These are phyloP conservation scores for Suhomyces panamericanus DNA, from an alignment of 1,139 yeast genomes.

Conservation along the genomic window DNA sequence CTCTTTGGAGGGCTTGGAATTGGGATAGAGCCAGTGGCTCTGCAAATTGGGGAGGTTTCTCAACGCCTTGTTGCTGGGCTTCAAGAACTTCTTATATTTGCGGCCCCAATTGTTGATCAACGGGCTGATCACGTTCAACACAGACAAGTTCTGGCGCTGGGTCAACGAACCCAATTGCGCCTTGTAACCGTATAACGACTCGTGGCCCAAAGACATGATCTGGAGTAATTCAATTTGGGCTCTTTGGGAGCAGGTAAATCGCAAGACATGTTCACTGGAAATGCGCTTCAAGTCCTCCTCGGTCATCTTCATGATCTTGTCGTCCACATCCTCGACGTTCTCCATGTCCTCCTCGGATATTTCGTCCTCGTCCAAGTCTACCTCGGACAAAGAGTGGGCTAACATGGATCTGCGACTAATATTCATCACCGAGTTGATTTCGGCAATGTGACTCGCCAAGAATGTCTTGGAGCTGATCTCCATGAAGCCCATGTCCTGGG, in stretches of 20 bases:
- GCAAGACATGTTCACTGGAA: slow-evolving; percentile 28
- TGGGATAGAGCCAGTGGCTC: slow-evolving; percentile 36
- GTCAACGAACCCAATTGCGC: slow-evolving; percentile 55
- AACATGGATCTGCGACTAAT: slow-evolving; percentile 69
- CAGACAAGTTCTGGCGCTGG: slow-evolving; percentile 68
- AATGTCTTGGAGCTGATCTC: slow-evolving; percentile 73
- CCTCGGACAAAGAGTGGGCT: slow-evolving; percentile 63
- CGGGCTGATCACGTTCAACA: slow-evolving; percentile 72
- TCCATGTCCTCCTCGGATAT: slow-evolving; percentile 35
- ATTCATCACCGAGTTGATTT: slow-evolving; percentile 73
- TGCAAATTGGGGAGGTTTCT: slow-evolving; percentile 30
- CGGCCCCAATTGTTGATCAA: slow-evolving; percentile 76
- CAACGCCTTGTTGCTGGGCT: slow-evolving; percentile 36
- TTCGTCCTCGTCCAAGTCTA: slow-evolving; percentile 52
- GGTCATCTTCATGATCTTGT: slow-evolving; percentile 32
- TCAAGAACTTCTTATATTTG: slow-evolving; percentile 56
- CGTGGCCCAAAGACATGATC: slow-evolving; percentile 81
- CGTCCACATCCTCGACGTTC: slow-evolving; percentile 23
- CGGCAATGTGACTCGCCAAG: slow-evolving; percentile 82
- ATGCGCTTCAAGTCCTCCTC: slow-evolving; percentile 39
- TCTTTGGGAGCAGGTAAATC: slow-evolving; percentile 62
- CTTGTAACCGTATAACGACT: slow-evolving; percentile 70
- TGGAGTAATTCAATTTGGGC: slow-evolving; percentile 80
- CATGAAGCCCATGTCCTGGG: slow-evolving; percentile 83
- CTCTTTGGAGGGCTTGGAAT: slow-evolving; percentile 40